Conservation (phyloP, 352 stramenopile genomes). For the Globisporangium emineosum region DNA sequence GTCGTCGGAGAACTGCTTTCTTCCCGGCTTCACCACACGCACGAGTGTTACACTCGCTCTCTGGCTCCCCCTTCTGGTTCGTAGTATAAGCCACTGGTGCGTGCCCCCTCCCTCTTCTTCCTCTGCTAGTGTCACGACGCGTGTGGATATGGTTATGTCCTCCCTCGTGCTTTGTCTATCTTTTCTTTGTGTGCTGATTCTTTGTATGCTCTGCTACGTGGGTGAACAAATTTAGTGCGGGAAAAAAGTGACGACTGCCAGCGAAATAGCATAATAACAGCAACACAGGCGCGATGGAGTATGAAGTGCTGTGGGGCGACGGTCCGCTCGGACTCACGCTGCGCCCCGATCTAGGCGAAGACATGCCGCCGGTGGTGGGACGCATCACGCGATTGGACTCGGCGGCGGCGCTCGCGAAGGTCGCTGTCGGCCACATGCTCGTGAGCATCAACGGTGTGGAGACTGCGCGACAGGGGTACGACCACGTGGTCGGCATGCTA, state of each 20-base stretch:
- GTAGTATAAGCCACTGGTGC: not conserved
- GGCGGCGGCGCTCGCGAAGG: slow-evolving; percentile 71
- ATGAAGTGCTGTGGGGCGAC: slow-evolving; percentile 85
- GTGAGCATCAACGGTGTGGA: slow-evolving; percentile 87
- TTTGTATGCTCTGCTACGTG: not conserved
- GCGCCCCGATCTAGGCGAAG: slow-evolving; percentile 76
- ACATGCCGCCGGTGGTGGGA: slow-evolving; percentile 86
- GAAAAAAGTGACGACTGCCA: not conserved
- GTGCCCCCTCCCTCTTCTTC: not conserved
- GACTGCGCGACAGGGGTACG: slow-evolving; percentile 83
- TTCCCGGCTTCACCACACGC: too few species aligned
- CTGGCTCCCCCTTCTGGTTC: not conserved
- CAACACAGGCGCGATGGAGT: slow-evolving; percentile 56
- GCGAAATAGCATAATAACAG: not conserved
- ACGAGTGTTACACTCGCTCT: not conserved
- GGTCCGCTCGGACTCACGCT: slow-evolving; percentile 79
- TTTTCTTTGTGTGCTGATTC: not conserved
- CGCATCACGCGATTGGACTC: slow-evolving; percentile 87
- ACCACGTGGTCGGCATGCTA: slow-evolving; percentile 77
- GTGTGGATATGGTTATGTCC: not conserved
- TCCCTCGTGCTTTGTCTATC: not conserved
- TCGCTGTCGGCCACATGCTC: slow-evolving; percentile 85
- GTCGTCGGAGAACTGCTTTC: not conserved
- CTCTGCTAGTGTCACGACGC: not conserved
- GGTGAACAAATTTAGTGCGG: not conserved